Conservation (phyloP, 2,329 filamentous ascomycete genomes). For the Fusarium praegraminearum region DNA sequence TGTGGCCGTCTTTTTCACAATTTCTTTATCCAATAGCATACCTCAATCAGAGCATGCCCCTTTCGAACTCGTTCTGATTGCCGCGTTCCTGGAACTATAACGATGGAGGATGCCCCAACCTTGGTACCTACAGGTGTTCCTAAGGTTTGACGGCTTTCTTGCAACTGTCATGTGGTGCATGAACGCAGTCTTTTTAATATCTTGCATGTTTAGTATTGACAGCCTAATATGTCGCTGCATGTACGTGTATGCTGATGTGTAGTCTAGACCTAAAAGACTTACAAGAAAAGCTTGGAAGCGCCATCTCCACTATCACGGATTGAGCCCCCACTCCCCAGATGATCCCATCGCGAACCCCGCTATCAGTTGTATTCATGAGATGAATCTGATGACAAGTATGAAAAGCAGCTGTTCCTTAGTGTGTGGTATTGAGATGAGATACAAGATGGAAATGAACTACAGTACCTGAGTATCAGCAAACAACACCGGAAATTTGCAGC, state of each 20-base stretch:
- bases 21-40: conserved; percentile 22
- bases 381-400: conserved; percentile 15
- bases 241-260: background rate
- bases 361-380: background rate
- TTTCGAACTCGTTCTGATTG: conserved; percentile 28
- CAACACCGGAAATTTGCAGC: background rate
- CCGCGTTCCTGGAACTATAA: conserved; percentile 20
- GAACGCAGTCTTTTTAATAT: conserved; percentile 10
- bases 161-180: conserved; percentile 28
- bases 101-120: conserved; percentile 22
- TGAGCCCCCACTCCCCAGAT: conserved; percentile 14
- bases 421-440: background rate
- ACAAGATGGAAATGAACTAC: accelerated
- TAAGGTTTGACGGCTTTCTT: conserved; percentile 10
- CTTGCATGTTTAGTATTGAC: background rate
- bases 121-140: background rate
- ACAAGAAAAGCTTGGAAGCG: conserved; percentile 1
- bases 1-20: conserved; percentile 26
- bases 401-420: background rate
- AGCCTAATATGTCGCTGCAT: background rate
- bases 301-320: conserved; percentile 15
- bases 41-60: conserved; percentile 35
- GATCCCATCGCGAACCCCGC: conserved; percentile 32
- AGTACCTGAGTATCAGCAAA: background rate
- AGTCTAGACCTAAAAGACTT: background rate